Evolutionary conservation across 2,329 filamentous ascomycete genomes (phyloP), one percentile per base, ranked within the genome.

Genomic region (Aspergillus pseudoviridinutans): DNA sequence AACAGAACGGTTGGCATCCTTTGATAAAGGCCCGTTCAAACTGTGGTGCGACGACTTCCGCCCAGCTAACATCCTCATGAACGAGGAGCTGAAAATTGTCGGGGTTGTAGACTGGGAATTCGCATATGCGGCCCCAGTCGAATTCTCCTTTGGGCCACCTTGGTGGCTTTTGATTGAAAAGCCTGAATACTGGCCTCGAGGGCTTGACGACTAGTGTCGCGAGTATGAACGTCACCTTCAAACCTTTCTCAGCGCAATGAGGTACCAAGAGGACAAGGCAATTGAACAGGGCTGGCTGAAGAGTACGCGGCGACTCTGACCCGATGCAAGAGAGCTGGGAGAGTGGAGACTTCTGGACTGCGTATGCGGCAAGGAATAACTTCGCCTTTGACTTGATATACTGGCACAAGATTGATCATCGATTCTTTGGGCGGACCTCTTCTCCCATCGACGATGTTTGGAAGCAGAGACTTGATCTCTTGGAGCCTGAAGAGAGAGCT

Each of bases 31-130:
- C 2, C 61, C 63, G 9, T 68, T 68, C 42, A 64, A 58, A 25
- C 38, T 71, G 3, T 66, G 61, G 50, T 69, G 65, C 50, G 64
- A 68, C 51, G 64, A 68, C 55, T 47, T 68, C 0, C 52, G 59
- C 14, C 63, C 61, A 2, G 51, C 56, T 2, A 66, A 68, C 53
- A 54, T 66, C 4, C 57, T 68, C 3, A n/a, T 59, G 7, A 41
- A 61, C 44, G 10, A 57, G 12, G 28, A 61, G n/a, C 12, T 58
- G 4, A 7, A 59, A 27, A 61, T 67, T 20, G 53, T 47, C 10
- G 62, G 61, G 1, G 64, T 63, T 2, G 50, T 68, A 2, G 66
- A 67, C 35, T 66, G 62, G 60, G 64, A 68, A 53, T 68, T 68
- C 46, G 61, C 64, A 24, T 66, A 67, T 42, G 58, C 61, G 2